A percentile compares a stretch with the other conserved stretches of the same genome.
phyloP scores from a whole-genome alignment of 148 eudicot genomes.

The Chenopodium berlandieri region DNA sequence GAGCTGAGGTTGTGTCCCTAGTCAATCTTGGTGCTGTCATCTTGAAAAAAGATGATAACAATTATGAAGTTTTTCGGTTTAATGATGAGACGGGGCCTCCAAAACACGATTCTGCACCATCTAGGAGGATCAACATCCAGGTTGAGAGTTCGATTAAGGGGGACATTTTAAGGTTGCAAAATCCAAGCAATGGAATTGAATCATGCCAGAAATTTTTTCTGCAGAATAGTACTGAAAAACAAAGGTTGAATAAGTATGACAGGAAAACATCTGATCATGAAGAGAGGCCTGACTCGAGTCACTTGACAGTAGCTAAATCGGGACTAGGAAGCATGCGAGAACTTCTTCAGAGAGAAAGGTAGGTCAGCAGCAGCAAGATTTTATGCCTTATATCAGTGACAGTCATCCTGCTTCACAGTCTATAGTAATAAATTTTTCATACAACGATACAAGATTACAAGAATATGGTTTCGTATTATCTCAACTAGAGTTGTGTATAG shows the following conservation, averaged over 20 bases:
- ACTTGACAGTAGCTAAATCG: neutral
- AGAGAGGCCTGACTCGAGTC: neutral
- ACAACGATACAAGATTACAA: neutral
- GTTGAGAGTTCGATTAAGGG: conserved; percentile 13
- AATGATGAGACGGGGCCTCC: conserved; percentile 28
- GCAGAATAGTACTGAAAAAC: neutral
- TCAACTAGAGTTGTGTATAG: neutral
- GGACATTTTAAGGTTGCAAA: neutral
- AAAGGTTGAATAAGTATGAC: neutral
- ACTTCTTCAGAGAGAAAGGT: conserved; percentile 15
- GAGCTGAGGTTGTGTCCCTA: neutral
- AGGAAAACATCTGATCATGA: neutral
- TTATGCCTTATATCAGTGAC: neutral
- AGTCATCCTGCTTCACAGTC: conserved; percentile 3
- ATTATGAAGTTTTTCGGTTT: conserved; percentile 10
- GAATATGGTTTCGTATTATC: neutral
- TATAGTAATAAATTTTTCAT: neutral
- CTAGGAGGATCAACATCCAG: conserved; percentile 24
- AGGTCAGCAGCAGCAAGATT: neutral
- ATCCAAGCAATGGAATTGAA: neutral
- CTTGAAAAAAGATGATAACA: conserved; percentile 15
- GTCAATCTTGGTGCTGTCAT: conserved; percentile 17
- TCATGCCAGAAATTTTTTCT: conserved; percentile 10
- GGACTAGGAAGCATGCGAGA: conserved; percentile 21
- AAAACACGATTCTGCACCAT: conserved; percentile 21